A percentile compares a stretch with the other conserved stretches of the same genome.
These are phyloP conservation scores for Xanthoceras sorbifolium DNA, from an alignment of 345 rosid genomes.

Conservation along the genomic window DNA sequence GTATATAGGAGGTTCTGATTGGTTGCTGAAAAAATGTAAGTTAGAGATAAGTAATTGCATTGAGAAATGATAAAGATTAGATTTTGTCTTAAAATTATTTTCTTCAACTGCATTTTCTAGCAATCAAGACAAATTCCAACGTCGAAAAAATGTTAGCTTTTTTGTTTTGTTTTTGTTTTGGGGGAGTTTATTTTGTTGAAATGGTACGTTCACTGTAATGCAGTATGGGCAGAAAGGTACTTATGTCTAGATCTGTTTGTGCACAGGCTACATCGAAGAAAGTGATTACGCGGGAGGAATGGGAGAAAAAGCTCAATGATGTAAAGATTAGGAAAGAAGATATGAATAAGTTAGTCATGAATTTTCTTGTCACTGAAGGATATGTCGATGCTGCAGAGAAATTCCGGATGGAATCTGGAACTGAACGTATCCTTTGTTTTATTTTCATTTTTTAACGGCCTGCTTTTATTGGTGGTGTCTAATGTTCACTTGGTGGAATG, in stretches of 20 bases:
- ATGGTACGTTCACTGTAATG: neutral
- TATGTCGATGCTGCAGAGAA: constrained; percentile 94
- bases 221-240: neutral
- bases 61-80: neutral
- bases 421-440: constrained; percentile 73
- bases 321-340: constrained; percentile 91
- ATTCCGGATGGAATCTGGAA: constrained; percentile 89
- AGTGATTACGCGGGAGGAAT: constrained; percentile 75
- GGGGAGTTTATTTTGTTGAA: neutral
- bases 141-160: neutral
- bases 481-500: neutral
- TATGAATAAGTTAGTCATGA: constrained; percentile 96
- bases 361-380: constrained; percentile 96
- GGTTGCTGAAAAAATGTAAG: neutral
- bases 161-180: neutral
- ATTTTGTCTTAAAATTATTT: neutral
- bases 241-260: constrained; percentile 10
- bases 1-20: neutral
- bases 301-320: constrained; percentile 93
- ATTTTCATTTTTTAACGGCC: neutral
- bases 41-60: neutral
- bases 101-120: neutral
- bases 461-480: neutral
- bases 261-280: constrained; percentile 66
- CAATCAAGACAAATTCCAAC: neutral